A percentile compares a stretch with the other conserved stretches of the same genome.
Conservation (phyloP, 306 rosid genomes). For the Luffa acutangula region DNA sequence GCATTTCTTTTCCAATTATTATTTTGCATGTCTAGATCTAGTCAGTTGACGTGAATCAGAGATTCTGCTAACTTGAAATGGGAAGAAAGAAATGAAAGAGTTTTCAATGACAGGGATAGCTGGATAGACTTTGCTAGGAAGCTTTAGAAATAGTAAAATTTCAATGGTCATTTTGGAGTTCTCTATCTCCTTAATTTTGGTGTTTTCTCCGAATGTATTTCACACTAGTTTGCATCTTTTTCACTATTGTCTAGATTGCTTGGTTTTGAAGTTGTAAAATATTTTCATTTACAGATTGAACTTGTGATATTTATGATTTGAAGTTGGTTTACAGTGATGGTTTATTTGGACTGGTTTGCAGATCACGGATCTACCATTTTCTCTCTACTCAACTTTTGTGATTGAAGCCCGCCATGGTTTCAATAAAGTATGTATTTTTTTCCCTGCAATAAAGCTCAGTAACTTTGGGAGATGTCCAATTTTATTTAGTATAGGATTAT, state of each 20-base stretch:
- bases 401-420: constrained; percentile 94
- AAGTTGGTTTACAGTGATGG: constrained; percentile 4
- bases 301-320: background rate
- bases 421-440: constrained; percentile 51
- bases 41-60: background rate
- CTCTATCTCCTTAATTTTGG: background rate
- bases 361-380: constrained; percentile 88
- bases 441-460: background rate
- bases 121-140: background rate
- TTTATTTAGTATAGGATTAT: background rate
- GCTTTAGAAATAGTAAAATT: background rate
- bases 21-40: background rate
- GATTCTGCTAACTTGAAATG: background rate
- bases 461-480: background rate
- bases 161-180: background rate
- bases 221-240: background rate
- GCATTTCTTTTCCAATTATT: background rate
- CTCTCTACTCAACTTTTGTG: constrained; percentile 93
- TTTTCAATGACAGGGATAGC: background rate
- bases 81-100: background rate
- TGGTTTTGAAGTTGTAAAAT: background rate
- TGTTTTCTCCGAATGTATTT: background rate
- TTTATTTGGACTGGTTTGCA: constrained; percentile 37
- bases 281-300: background rate
- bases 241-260: background rate